Base-by-base conservation (phyloP, 1,284 basidiomycete genomes). In the Pyrrhoderma lamaoense region DNA sequence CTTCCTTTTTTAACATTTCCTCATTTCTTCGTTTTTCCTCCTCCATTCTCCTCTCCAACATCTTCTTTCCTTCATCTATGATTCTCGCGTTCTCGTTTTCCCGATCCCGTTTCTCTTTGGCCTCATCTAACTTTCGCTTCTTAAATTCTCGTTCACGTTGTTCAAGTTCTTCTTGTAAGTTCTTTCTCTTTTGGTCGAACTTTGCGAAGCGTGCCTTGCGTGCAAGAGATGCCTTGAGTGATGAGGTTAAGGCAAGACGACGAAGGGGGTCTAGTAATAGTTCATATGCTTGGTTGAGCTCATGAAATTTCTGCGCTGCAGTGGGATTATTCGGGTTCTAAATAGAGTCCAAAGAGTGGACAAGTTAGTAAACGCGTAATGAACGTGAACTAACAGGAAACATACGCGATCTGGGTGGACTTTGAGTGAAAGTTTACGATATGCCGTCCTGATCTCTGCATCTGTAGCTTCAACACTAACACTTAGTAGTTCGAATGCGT, bases 331-430 rank as follows among this genome's bases (percentile, higher is more conserved):
- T 80, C 31, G 80, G 81, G 60, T 90, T 89, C 87, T 89, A 57
- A 8, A 14, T 53, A 11, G 3, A 44, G 58, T 5, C n/a, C 27
- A 7, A 40, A 5, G 44, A 38, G 42, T 47, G 42, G 47, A 61
- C 57, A 49, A 59, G 45, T 52, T 57, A n/a, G n/a, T n/a, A n/a
- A n/a, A n/a, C n/a, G n/a, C n/a, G n/a, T n/a, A n/a, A n/a, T n/a
- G 53, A 53, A 58, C 52, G 38, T 54, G 58, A 47, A 58, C 49
- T 27, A 18, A 45, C 48, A 16, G 38, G 62, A 50, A 46, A 81
- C 79, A 62, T 60, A 84, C 88, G 63, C 86, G 80, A 67, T 93
- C 91, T 16, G 91, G 92, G 72, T 93, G 92, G 47, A 89, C 88
- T 70, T 88, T 92, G 54, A 92, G 74, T 3, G 89, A 93, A 38